These are phyloP conservation scores for Schizosaccharomyces pombe DNA, from an alignment of 805 yeast genomes.

Conservation along the genomic window DNA sequence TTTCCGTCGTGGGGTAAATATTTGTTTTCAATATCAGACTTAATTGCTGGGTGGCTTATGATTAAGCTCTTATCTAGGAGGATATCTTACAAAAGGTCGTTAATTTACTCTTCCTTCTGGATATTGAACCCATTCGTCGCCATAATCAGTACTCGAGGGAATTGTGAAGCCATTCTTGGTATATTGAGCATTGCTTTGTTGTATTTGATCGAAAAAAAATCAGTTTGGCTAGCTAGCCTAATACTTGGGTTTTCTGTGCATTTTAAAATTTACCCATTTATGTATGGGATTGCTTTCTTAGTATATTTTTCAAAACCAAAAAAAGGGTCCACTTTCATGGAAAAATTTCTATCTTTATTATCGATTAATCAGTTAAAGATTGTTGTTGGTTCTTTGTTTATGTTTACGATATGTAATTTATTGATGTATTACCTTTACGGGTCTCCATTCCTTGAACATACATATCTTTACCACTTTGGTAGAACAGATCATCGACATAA, in stretches of 20 bases:
- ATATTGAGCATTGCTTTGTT: constrained; percentile 34
- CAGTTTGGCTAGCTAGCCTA: constrained; percentile 20
- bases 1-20: constrained; percentile 51
- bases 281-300: constrained; percentile 54
- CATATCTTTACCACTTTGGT: constrained; percentile 61
- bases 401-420: constrained; percentile 27
- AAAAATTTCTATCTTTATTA: not conserved
- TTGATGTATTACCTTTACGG: constrained; percentile 28
- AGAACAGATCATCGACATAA: constrained; percentile 88
- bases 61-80: constrained; percentile 19
- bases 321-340: not conserved
- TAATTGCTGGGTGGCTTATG: constrained; percentile 52
- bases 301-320: constrained; percentile 15
- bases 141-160: constrained; percentile 80
- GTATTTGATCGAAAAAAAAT: constrained; percentile 8
- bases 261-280: constrained; percentile 76
- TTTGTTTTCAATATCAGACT: constrained; percentile 52
- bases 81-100: constrained; percentile 16
- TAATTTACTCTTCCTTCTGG: constrained; percentile 44
- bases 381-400: constrained; percentile 5
- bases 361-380: not conserved
- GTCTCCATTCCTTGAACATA: constrained; percentile 42
- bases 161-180: constrained; percentile 72
- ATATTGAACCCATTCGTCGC: constrained; percentile 83
- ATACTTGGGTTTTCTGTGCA: constrained; percentile 63